Percentiles rank a stretch among this genome's conserved stretches.
Conservation (phyloP, 495 filamentous ascomycete species). For the Penicillium ucsense region DNA sequence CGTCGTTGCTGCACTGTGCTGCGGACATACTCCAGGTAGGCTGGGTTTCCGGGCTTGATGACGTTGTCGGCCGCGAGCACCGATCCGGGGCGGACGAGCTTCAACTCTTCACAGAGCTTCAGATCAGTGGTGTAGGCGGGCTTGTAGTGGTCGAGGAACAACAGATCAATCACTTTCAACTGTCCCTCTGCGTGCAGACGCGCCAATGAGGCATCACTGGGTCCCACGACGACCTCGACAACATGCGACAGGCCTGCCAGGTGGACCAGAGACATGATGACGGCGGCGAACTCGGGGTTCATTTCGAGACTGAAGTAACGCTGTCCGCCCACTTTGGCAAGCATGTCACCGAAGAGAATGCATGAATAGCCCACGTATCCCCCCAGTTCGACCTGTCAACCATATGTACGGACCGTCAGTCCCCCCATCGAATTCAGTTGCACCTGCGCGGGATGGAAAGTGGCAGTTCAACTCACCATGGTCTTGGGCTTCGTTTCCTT, state of each 20-base stretch:
- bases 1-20: constrained; percentile 28
- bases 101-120: constrained; percentile 61
- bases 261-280: constrained; percentile 51
- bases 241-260: constrained; percentile 58
- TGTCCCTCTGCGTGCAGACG: constrained; percentile 41
- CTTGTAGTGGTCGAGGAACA: constrained; percentile 72
- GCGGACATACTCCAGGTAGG: constrained; percentile 46
- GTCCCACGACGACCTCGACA: constrained; percentile 57
- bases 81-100: constrained; percentile 48
- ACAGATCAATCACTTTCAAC: constrained; percentile 50
- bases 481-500: constrained; percentile 49
- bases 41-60: constrained; percentile 63
- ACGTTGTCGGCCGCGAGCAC: constrained; percentile 68
- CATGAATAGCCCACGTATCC: constrained; percentile 76
- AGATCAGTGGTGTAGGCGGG: constrained; percentile 59
- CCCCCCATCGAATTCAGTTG: too few relatives aligned
- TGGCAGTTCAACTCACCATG: constrained; percentile 29
- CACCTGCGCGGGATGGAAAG: too few relatives aligned
- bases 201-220: constrained; percentile 49
- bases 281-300: constrained; percentile 56
- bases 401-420: too few relatives aligned
- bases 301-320: constrained; percentile 58
- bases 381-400: constrained; percentile 52
- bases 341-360: constrained; percentile 56
- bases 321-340: constrained; percentile 48